Evolutionary conservation across 106 monocot species (phyloP).

Genomic region (Dioscorea dumetorum): DNA sequence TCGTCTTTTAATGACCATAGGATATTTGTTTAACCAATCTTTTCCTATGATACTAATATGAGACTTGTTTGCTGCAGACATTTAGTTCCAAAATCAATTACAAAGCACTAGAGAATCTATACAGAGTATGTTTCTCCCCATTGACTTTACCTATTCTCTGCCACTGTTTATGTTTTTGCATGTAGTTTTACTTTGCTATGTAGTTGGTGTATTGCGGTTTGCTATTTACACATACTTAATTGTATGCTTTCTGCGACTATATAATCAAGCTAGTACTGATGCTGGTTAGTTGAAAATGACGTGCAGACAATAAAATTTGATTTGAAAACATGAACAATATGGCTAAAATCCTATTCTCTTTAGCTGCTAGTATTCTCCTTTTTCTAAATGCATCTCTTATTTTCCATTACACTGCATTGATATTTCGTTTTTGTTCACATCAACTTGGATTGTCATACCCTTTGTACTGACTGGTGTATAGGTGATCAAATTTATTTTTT

Average conservation of each 20-base stretch:
- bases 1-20: too few relatives aligned
- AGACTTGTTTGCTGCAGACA: conserved; percentile 26
- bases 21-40: too few relatives aligned
- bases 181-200: too few relatives aligned
- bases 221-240: background rate
- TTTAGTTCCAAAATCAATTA: conserved; percentile 69
- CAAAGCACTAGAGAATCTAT: conserved; percentile 48
- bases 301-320: background rate
- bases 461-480: too few relatives aligned
- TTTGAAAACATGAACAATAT: background rate
- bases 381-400: background rate
- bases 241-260: background rate
- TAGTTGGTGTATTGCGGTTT: too few relatives aligned
- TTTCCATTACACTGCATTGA: background rate
- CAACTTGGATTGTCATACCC: too few relatives aligned
- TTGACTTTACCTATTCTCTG: background rate
- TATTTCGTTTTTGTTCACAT: too few relatives aligned
- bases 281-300: background rate
- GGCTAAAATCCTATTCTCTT: background rate
- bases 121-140: conserved; percentile 43
- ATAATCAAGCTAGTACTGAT: background rate
- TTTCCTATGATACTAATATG: background rate
- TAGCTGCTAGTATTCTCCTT: background rate
- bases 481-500: too few relatives aligned
- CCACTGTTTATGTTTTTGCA: too few relatives aligned